These are phyloP conservation scores for Skeletonema grethae DNA, from an alignment of 108 stramenopile species.

Conservation along the genomic window DNA sequence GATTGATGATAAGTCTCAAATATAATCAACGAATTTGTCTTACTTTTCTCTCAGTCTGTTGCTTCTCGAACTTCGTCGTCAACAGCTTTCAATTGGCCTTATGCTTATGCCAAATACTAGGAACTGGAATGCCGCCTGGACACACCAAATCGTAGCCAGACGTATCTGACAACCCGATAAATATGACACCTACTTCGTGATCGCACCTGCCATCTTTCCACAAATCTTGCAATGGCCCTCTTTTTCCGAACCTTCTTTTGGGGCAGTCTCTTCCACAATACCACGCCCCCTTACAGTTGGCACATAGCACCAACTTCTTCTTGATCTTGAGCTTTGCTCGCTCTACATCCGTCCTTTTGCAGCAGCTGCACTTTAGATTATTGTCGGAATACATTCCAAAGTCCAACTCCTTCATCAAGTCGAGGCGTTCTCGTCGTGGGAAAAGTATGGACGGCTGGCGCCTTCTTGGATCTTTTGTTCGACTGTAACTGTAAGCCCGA, in stretches of 20 bases:
- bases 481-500: not conserved
- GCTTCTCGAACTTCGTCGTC: no score
- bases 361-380: not conserved
- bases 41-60: no score
- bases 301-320: not conserved
- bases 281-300: not conserved
- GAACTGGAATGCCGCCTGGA: no score
- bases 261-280: not conserved
- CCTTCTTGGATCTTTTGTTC: not conserved
- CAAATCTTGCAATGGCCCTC: not conserved
- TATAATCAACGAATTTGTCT: no score
- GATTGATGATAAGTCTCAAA: no score
- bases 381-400: not conserved
- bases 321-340: not conserved
- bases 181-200: no score
- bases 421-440: conserved; percentile 1
- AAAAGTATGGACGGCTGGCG: not conserved
- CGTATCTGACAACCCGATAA: no score
- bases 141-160: no score
- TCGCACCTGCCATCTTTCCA: not conserved
- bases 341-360: not conserved
- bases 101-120: no score
- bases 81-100: no score
- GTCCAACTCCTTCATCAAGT: not conserved
- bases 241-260: not conserved